A percentile compares a stretch with the other conserved stretches of the same genome.
Conservation (phyloP, 345 rosid genomes). For the Eucalyptus curtisii region DNA sequence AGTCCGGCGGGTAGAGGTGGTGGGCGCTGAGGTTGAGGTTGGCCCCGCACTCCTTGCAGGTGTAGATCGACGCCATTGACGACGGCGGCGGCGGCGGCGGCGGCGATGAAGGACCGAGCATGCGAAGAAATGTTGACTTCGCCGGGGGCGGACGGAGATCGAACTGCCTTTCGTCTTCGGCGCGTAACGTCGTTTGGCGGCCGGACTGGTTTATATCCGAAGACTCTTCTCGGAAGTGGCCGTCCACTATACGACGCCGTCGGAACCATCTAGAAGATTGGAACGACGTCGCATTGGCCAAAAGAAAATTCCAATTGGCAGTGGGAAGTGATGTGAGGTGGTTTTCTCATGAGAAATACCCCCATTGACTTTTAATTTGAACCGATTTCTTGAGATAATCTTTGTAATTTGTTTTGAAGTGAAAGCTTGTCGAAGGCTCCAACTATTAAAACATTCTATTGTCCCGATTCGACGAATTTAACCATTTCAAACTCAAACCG, state of each 20-base stretch:
- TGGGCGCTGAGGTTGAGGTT: conserved; percentile 47
- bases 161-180: neutral
- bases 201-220: neutral
- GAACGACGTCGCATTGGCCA: neutral
- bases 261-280: neutral
- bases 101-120: neutral
- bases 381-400: neutral
- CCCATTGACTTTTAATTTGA: neutral
- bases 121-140: neutral
- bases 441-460: neutral
- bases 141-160: neutral
- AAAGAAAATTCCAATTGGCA: neutral
- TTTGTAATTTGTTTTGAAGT: neutral
- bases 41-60: conserved; percentile 62
- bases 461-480: accelerated
- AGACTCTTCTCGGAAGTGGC: neutral
- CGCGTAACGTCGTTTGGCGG: neutral
- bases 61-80: conserved; percentile 47
- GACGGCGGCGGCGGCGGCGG: neutral
- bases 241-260: neutral
- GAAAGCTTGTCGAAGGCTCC: neutral
- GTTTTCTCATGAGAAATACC: neutral
- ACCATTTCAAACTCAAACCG: neutral
- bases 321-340: neutral
- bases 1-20: conserved; percentile 54